phyloP scores from a whole-genome alignment of 768 basidiomycete species.

The Amanita muscaria region DNA sequence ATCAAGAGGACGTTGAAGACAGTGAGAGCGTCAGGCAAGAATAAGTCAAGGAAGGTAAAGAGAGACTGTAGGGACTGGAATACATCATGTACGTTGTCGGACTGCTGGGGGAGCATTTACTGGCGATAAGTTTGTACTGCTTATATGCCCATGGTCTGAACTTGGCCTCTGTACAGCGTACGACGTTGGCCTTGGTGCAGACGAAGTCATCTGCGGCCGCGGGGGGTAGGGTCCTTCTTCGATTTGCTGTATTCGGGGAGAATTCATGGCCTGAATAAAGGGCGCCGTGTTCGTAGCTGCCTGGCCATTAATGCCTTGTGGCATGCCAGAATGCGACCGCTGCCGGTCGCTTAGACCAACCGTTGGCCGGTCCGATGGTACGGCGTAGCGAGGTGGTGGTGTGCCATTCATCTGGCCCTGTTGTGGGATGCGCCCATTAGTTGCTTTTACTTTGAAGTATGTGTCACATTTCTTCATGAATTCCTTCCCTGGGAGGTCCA shows the following conservation, averaged over 20 bases:
- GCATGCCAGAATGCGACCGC: constrained; percentile 29
- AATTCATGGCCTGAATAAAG: constrained; percentile 36
- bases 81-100: constrained; percentile 38
- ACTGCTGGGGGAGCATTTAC: constrained; percentile 28
- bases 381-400: constrained; percentile 30
- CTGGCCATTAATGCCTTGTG: constrained; percentile 30
- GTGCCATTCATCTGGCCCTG: constrained; percentile 32
- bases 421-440: constrained; percentile 38
- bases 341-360: constrained; percentile 33
- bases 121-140: constrained; percentile 28
- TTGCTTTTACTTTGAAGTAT: constrained; percentile 69
- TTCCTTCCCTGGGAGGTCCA: constrained; percentile 90
- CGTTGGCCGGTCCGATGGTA: constrained; percentile 39
- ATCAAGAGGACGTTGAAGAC: constrained; percentile 27
- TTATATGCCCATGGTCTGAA: constrained; percentile 30
- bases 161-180: constrained; percentile 36
- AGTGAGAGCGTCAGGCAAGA: constrained; percentile 14
- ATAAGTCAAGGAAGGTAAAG: constrained; percentile 9
- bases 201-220: constrained; percentile 28
- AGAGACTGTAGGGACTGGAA: constrained; percentile 13
- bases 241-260: constrained; percentile 20
- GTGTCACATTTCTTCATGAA: constrained; percentile 92
- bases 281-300: constrained; percentile 35
- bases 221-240: constrained; percentile 40
- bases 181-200: constrained; percentile 42